Evolutionary conservation across 257 asterid genomes (phyloP).

Genomic region (Nicotiana attenuata): DNA sequence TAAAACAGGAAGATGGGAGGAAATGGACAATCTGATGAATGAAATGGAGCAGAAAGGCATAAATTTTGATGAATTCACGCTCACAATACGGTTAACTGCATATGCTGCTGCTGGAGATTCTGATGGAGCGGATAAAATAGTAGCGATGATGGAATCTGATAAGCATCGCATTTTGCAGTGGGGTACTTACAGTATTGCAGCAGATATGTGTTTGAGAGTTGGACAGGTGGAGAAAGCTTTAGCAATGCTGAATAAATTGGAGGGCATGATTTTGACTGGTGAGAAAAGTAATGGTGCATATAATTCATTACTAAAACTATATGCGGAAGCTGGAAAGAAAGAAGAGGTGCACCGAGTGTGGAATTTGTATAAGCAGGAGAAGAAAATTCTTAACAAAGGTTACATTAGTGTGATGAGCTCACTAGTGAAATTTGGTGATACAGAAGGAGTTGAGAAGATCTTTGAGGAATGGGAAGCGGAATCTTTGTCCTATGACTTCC

Average conservation of each 20-base stretch:
- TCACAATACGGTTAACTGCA: constrained; percentile 36
- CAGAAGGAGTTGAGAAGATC: constrained; percentile 50
- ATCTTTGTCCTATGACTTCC: constrained; percentile 41
- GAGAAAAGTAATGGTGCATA: constrained; percentile 13
- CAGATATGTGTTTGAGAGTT: constrained; percentile 42
- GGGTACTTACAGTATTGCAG: constrained; percentile 35
- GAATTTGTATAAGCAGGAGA: constrained; percentile 32
- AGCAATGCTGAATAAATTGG: constrained; percentile 34
- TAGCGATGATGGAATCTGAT: constrained; percentile 43
- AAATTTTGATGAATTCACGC: constrained; percentile 34
- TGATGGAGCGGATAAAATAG: constrained; percentile 44
- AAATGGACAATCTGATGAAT: constrained; percentile 34
- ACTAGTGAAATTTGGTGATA: constrained; percentile 39
- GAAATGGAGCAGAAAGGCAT: constrained; percentile 59
- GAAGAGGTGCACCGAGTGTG: constrained; percentile 43
- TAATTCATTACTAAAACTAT: constrained; percentile 35
- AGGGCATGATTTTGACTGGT: constrained; percentile 18
- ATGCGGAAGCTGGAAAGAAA: constrained; percentile 52
- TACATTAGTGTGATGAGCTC: constrained; percentile 57
- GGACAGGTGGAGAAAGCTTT: constrained; percentile 44
- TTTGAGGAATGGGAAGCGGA: constrained; percentile 57
- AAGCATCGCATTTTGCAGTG: constrained; percentile 19
- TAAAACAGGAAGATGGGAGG: constrained; percentile 32
- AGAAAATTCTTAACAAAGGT: constrained; percentile 36
- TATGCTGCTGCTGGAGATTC: constrained; percentile 47